These are phyloP conservation scores for Metschnikowia matae DNA, from an alignment of 805 yeast genomes.

Conservation along the genomic window DNA sequence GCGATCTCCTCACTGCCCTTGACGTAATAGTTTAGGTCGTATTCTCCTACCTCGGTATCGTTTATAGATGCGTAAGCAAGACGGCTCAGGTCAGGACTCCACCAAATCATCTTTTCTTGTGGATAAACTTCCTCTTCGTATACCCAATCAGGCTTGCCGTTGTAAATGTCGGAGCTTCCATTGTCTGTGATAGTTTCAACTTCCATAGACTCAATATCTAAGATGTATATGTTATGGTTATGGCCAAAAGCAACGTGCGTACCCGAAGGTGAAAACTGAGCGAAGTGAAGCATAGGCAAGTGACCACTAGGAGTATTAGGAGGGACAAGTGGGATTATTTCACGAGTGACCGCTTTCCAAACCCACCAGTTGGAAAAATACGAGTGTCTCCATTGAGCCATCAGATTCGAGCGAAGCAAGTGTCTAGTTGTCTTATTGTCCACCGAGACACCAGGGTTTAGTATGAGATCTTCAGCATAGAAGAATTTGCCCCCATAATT, in stretches of 20 bases:
- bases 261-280: conserved; percentile 61
- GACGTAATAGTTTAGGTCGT: conserved; percentile 50
- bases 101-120: conserved; percentile 61
- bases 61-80: conserved; percentile 54
- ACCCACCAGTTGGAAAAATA: conserved; percentile 36
- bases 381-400: conserved; percentile 43
- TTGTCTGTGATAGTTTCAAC: conserved; percentile 42
- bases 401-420: conserved; percentile 50
- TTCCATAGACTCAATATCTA: conserved; percentile 27
- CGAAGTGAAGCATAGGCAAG: conserved; percentile 30
- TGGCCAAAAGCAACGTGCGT: conserved; percentile 52
- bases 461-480: conserved; percentile 26
- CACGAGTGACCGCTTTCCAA: conserved; percentile 22
- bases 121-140: conserved; percentile 76
- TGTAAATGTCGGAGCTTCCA: conserved; percentile 50
- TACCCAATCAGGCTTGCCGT: conserved; percentile 81
- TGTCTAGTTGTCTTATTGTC: conserved; percentile 43
- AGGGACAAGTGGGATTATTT: conserved; percentile 34
- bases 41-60: conserved; percentile 55
- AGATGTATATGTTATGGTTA: conserved; percentile 51
- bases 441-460: conserved; percentile 41
- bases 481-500: conserved; percentile 38
- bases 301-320: conserved; percentile 9
- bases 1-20: conserved; percentile 22
- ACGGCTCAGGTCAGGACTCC: conserved; percentile 61